These are phyloP conservation scores for Phlyctochytrium arcticum DNA, from an alignment of 192 early-diverging fungal genomes.

Conservation along the genomic window DNA sequence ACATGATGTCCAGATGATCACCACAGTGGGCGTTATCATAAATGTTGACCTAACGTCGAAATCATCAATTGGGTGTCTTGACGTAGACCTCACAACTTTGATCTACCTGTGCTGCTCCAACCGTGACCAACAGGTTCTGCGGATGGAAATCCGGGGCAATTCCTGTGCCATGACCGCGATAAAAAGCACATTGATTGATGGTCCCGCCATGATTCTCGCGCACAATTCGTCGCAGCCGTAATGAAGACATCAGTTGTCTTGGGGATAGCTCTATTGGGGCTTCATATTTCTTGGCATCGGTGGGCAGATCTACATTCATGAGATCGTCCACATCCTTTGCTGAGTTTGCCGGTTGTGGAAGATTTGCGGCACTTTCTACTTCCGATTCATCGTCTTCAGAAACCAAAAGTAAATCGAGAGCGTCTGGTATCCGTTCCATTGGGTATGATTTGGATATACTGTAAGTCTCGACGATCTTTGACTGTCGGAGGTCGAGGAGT, in stretches of 20 bases:
- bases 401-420: too few relatives aligned
- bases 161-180: slow-evolving; percentile 12
- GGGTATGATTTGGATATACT: too few relatives aligned
- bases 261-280: neutral
- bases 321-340: too few relatives aligned
- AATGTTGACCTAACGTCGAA: slow-evolving; percentile 59
- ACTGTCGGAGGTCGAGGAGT: too few relatives aligned
- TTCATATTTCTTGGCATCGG: too few relatives aligned
- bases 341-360: too few relatives aligned
- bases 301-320: too few relatives aligned
- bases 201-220: slow-evolving; percentile 84
- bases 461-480: too few relatives aligned
- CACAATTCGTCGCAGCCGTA: slow-evolving; percentile 78
- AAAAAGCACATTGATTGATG: slow-evolving; percentile 71
- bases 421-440: too few relatives aligned
- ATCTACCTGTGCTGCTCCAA: slow-evolving; percentile 21
- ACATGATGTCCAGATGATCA: slow-evolving; percentile 92
- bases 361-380: too few relatives aligned
- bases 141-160: too few relatives aligned
- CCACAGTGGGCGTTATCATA: slow-evolving; percentile 94
- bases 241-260: slow-evolving; percentile 60
- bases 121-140: slow-evolving; percentile 23
- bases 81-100: slow-evolving; percentile 46
- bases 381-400: too few relatives aligned
- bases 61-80: neutral